Evolutionary conservation across 2,329 filamentous ascomycete species (phyloP).

Genomic region (Scedosporium boydii): DNA sequence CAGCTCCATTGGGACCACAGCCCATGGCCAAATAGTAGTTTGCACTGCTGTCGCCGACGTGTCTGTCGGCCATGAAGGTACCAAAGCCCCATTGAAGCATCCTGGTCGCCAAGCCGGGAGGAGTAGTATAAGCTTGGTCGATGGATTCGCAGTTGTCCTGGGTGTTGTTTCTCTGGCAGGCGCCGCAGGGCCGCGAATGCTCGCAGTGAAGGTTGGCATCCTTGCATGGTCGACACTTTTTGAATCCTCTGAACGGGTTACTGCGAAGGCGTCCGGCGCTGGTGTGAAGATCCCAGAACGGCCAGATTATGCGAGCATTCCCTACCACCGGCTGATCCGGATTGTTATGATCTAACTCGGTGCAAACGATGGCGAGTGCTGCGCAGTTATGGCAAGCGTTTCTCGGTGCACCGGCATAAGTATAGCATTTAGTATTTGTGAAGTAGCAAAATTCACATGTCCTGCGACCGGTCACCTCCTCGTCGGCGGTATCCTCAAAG

Average conservation of each 20-base stretch:
- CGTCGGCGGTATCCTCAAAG: not conserved
- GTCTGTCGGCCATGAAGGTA: conserved; percentile 10
- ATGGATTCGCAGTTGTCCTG: not conserved
- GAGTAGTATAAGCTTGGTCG: too few species aligned
- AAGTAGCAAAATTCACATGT: conserved; percentile 6
- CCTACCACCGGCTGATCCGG: too few species aligned
- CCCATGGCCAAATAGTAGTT: conserved; percentile 25
- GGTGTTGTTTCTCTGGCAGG: conserved; percentile 15
- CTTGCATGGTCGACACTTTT: conserved; percentile 6
- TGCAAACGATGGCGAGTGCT: conserved; percentile 9
- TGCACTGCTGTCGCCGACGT: not conserved
- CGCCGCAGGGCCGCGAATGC: conserved; percentile 26
- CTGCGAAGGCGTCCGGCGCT: not conserved
- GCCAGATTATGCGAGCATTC: not conserved
- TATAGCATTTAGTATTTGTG: not conserved
- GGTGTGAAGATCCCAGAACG: not conserved
- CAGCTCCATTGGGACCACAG: conserved; percentile 18
- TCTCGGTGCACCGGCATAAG: not conserved
- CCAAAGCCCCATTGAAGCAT: conserved; percentile 11
- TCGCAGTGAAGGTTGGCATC: conserved; percentile 17
- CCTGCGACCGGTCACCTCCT: not conserved
- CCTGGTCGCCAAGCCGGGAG: not conserved
- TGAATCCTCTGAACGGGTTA: not conserved
- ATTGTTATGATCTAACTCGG: not conserved
- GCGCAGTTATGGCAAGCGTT: conserved; percentile 10